These are phyloP conservation scores for Brasenia schreberi DNA, from an alignment of 164 flowering plant species.

Conservation along the genomic window DNA sequence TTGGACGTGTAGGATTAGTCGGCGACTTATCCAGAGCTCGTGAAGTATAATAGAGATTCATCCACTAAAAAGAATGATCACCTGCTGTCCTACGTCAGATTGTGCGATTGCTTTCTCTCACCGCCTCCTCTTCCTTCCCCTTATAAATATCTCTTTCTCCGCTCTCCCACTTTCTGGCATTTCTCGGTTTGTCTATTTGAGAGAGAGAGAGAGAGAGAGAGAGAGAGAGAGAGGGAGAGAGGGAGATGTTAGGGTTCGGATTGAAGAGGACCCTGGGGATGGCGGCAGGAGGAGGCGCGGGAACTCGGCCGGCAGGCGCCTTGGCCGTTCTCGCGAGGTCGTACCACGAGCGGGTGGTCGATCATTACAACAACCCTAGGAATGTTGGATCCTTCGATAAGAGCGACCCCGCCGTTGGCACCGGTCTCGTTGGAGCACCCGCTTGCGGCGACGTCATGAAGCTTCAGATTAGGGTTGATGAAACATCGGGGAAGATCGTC, in stretches of 20 bases:
- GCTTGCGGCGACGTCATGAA: slow-evolving; percentile 99
- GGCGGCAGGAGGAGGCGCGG: slow-evolving; percentile 2
- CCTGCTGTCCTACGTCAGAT: no score
- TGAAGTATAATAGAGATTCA: no score
- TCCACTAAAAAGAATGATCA: no score
- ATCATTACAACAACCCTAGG: slow-evolving; percentile 90
- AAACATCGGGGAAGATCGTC: slow-evolving; percentile 55
- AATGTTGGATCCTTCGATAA: slow-evolving; percentile 96
- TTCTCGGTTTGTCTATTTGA: background rate
- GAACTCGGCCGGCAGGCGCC: background rate
- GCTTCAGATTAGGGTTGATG: slow-evolving; percentile 87
- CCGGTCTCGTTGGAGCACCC: slow-evolving; percentile 97
- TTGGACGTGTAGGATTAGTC: no score
- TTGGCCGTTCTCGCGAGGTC: slow-evolving; percentile 10
- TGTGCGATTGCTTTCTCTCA: background rate
- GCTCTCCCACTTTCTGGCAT: background rate
- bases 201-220: background rate
- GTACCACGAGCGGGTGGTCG: slow-evolving; percentile 93
- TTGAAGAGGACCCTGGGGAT: slow-evolving; percentile 18
- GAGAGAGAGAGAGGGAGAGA: background rate
- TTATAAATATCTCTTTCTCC: background rate
- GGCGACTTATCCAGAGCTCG: no score
- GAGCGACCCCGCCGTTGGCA: slow-evolving; percentile 83
- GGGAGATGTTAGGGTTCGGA: slow-evolving; percentile 17
- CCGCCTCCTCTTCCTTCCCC: background rate